Percentiles rank a stretch among this genome's conserved stretches.
Conservation (phyloP, 345 rosid species). For the Eucalyptus victrix region DNA sequence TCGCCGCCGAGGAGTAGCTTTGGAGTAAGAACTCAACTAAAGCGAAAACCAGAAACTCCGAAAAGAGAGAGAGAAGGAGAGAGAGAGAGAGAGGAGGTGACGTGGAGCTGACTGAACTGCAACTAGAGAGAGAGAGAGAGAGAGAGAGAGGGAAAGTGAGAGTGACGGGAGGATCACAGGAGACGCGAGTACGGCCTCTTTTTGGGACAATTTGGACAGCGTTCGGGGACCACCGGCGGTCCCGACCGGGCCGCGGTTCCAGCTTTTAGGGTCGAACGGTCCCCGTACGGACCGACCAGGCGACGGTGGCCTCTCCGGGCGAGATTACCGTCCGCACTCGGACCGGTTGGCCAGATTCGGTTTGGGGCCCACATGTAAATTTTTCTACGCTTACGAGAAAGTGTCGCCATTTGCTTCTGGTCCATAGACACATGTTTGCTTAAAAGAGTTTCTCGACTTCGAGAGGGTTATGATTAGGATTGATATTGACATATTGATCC, state of each 20-base stretch:
- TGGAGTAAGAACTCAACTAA: background rate
- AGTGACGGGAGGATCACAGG: background rate
- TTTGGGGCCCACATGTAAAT: background rate
- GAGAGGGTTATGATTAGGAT: background rate
- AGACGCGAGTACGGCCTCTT: background rate
- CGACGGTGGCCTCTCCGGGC: background rate
- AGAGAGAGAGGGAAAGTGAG: background rate
- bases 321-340: accelerated
- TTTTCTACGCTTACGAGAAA: background rate
- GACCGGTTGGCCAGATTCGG: background rate
- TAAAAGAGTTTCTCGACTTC: background rate
- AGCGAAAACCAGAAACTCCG: background rate
- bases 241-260: background rate
- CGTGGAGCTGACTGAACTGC: background rate
- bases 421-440: background rate
- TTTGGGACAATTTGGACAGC: background rate
- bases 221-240: background rate
- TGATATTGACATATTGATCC: too few relatives aligned
- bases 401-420: background rate
- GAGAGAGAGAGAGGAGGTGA: background rate
- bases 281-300: background rate
- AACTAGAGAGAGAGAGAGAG: background rate
- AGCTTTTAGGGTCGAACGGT: background rate
- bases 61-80: background rate
- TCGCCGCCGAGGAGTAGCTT: background rate